These are phyloP conservation scores for Echeveria elegans DNA, from an alignment of 164 flowering plant species.

Conservation along the genomic window DNA sequence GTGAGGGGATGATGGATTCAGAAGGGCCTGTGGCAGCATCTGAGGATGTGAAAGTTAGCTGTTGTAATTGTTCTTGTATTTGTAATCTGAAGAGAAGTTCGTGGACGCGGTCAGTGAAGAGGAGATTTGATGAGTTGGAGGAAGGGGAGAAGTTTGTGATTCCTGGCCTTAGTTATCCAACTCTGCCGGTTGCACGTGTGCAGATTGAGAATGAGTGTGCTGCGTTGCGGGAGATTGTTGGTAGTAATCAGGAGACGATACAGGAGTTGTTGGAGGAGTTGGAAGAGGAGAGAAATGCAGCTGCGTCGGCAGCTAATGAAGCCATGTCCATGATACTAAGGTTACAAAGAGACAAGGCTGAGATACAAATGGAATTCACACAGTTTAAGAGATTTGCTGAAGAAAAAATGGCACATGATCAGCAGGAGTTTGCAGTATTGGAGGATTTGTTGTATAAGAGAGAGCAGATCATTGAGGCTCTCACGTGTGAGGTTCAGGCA, in stretches of 20 bases:
- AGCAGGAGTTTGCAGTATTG: constrained; percentile 1
- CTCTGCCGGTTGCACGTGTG: constrained; percentile 1
- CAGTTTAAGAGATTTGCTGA: constrained; percentile 7
- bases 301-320: not conserved
- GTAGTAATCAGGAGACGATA: constrained; percentile 5
- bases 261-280: constrained; percentile 4
- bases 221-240: not conserved
- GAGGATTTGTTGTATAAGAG: constrained; percentile 9
- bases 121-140: constrained; percentile 5
- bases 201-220: constrained; percentile 6
- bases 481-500: constrained; percentile 7
- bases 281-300: constrained; percentile 7
- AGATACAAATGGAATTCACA: constrained; percentile 1
- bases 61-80: constrained; percentile 53
- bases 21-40: constrained; percentile 15
- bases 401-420: constrained; percentile 6
- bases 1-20: constrained; percentile 30
- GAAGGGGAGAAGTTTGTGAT: not conserved
- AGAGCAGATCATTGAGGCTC: not conserved
- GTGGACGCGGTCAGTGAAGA: constrained; percentile 4
- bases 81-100: constrained; percentile 20
- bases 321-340: constrained; percentile 4
- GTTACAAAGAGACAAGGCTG: constrained; percentile 6
- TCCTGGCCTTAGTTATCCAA: not conserved
- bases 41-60: constrained; percentile 22